phyloP scores from a whole-genome alignment of 768 basidiomycete species.

The Suillus cothurnatus region DNA sequence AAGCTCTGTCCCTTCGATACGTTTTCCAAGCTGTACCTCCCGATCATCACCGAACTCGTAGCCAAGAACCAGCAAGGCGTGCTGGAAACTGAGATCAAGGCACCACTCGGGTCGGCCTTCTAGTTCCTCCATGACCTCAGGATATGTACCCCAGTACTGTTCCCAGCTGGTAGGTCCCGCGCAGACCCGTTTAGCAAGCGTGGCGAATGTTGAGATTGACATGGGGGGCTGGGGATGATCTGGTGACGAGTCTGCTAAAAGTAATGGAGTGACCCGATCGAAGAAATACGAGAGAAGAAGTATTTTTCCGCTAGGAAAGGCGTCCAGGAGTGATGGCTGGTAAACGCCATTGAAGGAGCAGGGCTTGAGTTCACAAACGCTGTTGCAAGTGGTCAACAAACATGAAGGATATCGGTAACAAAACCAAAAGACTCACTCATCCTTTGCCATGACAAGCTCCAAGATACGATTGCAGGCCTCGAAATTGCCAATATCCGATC shows the following conservation, averaged over 20 bases:
- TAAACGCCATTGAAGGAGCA: slow-evolving; percentile 98
- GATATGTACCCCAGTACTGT: slow-evolving; percentile 46
- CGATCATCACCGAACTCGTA: slow-evolving; percentile 83
- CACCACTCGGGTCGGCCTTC: slow-evolving; percentile 91
- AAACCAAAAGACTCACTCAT: slow-evolving; percentile 62
- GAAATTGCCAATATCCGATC: slow-evolving; percentile 79
- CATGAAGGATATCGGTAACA: background rate
- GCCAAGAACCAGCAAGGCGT: slow-evolving; percentile 80
- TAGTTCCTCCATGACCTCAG: slow-evolving; percentile 64
- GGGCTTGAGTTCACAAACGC: slow-evolving; percentile 87
- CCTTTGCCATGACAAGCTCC: slow-evolving; percentile 91
- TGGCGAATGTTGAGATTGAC: slow-evolving; percentile 59
- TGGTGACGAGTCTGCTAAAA: slow-evolving; percentile 36
- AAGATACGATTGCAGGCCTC: slow-evolving; percentile 84
- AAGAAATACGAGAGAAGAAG: slow-evolving; percentile 98
- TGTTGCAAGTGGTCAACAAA: slow-evolving; percentile 24
- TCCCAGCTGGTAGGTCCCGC: slow-evolving; percentile 63
- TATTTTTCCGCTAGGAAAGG: slow-evolving; percentile 83
- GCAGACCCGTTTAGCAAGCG: slow-evolving; percentile 74
- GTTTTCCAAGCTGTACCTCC: slow-evolving; percentile 80
- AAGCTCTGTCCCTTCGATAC: slow-evolving; percentile 85
- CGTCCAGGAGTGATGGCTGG: slow-evolving; percentile 88
- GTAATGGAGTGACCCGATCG: slow-evolving; percentile 85
- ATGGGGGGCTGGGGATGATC: slow-evolving; percentile 33
- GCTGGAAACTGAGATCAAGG: slow-evolving; percentile 95